Conservation (phyloP, 352 stramenopile genomes). For the Proteromonas lacertae region DNA sequence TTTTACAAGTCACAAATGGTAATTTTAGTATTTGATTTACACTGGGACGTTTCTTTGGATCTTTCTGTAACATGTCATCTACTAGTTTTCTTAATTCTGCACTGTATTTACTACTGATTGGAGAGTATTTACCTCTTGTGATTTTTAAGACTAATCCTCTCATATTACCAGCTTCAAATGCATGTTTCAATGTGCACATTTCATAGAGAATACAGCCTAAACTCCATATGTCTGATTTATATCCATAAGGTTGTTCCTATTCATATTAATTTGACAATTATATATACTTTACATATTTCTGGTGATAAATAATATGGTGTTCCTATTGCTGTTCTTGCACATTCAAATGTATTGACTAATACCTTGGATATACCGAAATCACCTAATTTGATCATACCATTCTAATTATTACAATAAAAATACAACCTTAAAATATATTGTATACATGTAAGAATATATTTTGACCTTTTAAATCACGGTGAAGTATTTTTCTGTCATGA, state of each 20-base stretch:
- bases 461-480: slow-evolving; percentile 12
- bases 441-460: slow-evolving; percentile 20
- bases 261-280: too few relatives aligned
- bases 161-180: slow-evolving; percentile 35
- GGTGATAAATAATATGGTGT: slow-evolving; percentile 2
- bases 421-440: too few relatives aligned
- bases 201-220: slow-evolving; percentile 73
- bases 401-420: too few relatives aligned
- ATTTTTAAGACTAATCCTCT: slow-evolving; percentile 15
- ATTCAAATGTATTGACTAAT: slow-evolving; percentile 2
- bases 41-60: slow-evolving; percentile 10
- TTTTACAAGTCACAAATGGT: slow-evolving; percentile 12
- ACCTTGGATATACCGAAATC: slow-evolving; percentile 17
- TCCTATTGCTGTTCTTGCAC: slow-evolving; percentile 2
- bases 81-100: slow-evolving; percentile 14
- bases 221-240: slow-evolving; percentile 56
- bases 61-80: slow-evolving; percentile 11
- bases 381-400: slow-evolving; percentile 15
- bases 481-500: slow-evolving; percentile 14
- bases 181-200: slow-evolving; percentile 36
- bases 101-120: slow-evolving; percentile 15
- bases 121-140: slow-evolving; percentile 13
- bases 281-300: slow-evolving; percentile 2
- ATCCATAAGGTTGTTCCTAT: slow-evolving; percentile 48
- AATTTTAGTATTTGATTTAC: slow-evolving; percentile 15